Evolutionary conservation across 1,284 basidiomycete genomes (phyloP), one percentile per base, ranked within the genome.

Genomic region (Trametes polyzona): DNA sequence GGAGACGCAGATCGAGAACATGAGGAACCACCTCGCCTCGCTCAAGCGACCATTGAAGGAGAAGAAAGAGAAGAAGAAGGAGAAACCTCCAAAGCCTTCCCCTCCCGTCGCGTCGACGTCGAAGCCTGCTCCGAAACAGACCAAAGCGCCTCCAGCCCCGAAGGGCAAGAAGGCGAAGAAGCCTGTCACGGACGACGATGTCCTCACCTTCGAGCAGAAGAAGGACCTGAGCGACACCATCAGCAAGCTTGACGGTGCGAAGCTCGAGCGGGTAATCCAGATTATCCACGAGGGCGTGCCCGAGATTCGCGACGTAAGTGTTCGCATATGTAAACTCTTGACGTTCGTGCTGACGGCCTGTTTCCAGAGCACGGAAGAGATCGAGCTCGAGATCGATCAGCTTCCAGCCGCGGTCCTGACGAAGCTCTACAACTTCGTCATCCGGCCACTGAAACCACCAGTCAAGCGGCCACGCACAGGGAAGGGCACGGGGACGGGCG

Each of bases 151-250:
- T 10, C 40, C 61, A n/a, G 52, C 68, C 17, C 58, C 61, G 4
- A 62, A 64, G 35, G 62, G 52, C 59, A 77, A 72, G 65, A 84
- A 80, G 70, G 66, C 53, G 29, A 71, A 73, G 62, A 78, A 76
- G 65, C 67, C 73, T n/a, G 65, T 69, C 14, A 69, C 72, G 29
- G 88, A 91, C 67, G 89, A 92, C 65, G 87, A 89, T 50, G 78
- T 76, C 0, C 76, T 97, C 30, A 90, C 92, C 37, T 93, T 96
- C 70, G 91, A 94, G 66, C 95, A 97, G 78, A 97, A 98, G 87
- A 94, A 96, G 76, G 93, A 97, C 70, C 78, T 98, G 55, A 96
- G 94, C 66, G 93, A 96, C 72, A 92, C 94, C 52, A 98, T 98
- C 66, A 81, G 83, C 58, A 83, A 82, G 64, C 82, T 94, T 17